Percentiles rank a stretch among this genome's conserved stretches.
Evolutionary conservation across 2,329 filamentous ascomycete species (phyloP).

Genomic region (Phoma sp.): DNA sequence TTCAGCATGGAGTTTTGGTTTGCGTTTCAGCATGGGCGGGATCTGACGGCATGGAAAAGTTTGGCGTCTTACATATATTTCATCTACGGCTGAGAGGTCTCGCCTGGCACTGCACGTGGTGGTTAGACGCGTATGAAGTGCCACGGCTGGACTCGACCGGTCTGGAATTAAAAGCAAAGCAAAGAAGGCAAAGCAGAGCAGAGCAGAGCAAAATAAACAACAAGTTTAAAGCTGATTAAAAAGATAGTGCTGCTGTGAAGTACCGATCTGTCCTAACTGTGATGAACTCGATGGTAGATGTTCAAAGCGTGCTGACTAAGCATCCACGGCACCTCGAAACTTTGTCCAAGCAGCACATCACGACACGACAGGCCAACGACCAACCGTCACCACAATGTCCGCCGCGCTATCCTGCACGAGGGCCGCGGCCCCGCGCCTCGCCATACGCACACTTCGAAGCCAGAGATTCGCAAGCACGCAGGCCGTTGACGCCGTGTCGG

Average conservation of each 20-base stretch:
- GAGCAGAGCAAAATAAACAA: too few relatives aligned
- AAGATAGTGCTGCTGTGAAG: background rate
- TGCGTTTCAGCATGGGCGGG: slow-evolving; percentile 32
- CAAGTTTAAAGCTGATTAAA: too few relatives aligned
- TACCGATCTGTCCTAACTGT: background rate
- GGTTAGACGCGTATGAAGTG: background rate
- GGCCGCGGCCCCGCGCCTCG: slow-evolving; percentile 53
- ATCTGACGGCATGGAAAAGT: slow-evolving; percentile 31
- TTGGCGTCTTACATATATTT: slow-evolving; percentile 19
- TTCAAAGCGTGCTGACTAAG: slow-evolving; percentile 12
- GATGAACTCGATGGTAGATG: background rate
- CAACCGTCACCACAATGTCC: slow-evolving; percentile 58
- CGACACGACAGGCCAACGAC: slow-evolving; percentile 13
- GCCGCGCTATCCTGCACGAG: slow-evolving; percentile 63
- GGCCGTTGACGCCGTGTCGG: slow-evolving; percentile 14
- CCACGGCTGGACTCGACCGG: background rate
- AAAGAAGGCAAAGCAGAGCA: too few relatives aligned
- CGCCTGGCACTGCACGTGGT: slow-evolving; percentile 8
- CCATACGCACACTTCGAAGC: slow-evolving; percentile 23
- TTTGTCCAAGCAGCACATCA: slow-evolving; percentile 22
- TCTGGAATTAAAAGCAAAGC: background rate
- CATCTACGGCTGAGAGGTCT: background rate
- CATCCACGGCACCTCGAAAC: slow-evolving; percentile 18
- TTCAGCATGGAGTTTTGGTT: slow-evolving; percentile 45
- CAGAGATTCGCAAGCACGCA: slow-evolving; percentile 31